Evolutionary conservation across 2,329 filamentous ascomycete genomes (phyloP), one percentile per base, ranked within the genome.

Genomic region (Thielaviopsis cerberus): DNA sequence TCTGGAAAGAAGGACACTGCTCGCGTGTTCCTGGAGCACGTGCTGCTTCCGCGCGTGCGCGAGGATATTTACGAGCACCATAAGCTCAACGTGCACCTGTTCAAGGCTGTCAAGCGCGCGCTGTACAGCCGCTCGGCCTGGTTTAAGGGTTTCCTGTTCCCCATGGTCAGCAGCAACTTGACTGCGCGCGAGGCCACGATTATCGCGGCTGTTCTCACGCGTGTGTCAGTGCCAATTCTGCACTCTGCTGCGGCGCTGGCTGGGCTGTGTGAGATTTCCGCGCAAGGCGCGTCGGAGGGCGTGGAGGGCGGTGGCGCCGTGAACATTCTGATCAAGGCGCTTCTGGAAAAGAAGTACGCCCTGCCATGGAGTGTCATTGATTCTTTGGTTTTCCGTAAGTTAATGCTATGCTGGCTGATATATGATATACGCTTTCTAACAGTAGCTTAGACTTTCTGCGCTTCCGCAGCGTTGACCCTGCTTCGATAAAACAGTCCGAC

Each of bases 271-370:
- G 92, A 98, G 65, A 92, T 98, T 66, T 86, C 89, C 5, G 90
- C 91, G 0, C 86, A 94, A 66, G 88, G 96, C 69, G 88, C 89
- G 24, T 84, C 84, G 8, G 81, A 83, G 22, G 81, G 89, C 58
- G 86, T 83, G 4, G 91, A 96, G 69, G 86, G 86, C 52, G 90
- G 89, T 20, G 91, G 91, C 53, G 86, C 90, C 3, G 92, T 90
- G 62, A 97, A 96, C 71, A 85, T 95, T 64, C 94, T 98, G 71
- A 94, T 98, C 72, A 88, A 88, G 67, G 83, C 88, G 0, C 78
- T 98, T 41, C 75, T 98, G 3, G 91, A 96, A 71, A 98, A 98
- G 78, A 94, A 94, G 68, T 97, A 98, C 65, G 92, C 92, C 0
- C 75, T 98, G 11, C 92, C 91, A 0, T 96, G 86, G 73, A 91